phyloP scores from a whole-genome alignment of 2,329 filamentous ascomycete genomes.

The Sarocladium strictum region DNA sequence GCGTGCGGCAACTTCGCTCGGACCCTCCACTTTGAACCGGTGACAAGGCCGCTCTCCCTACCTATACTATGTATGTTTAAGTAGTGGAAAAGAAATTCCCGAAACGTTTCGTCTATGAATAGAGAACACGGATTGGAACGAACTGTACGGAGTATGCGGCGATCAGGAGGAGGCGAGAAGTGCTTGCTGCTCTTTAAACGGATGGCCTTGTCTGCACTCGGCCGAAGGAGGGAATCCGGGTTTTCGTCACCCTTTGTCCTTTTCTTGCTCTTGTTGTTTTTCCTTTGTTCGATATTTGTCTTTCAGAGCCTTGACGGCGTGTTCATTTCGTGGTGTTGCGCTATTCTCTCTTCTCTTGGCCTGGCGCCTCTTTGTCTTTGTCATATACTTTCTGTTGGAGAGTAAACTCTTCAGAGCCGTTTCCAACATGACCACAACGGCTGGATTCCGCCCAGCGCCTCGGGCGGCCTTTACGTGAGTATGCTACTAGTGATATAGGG shows the following conservation, averaged over 20 bases:
- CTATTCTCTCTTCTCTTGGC: neutral
- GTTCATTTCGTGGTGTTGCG: neutral
- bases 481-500: neutral
- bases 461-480: neutral
- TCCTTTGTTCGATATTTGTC: neutral
- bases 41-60: no score
- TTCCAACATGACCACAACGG: neutral
- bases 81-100: neutral
- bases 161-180: neutral
- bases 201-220: neutral
- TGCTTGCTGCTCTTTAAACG: neutral
- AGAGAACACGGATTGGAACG: no score
- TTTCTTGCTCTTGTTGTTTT: neutral
- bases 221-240: neutral
- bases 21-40: neutral
- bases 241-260: neutral
- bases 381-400: neutral
- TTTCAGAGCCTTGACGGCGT: constrained; percentile 1
- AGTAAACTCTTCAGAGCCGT: neutral
- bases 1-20: neutral
- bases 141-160: no score
- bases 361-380: constrained; percentile 3
- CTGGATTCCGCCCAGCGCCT: neutral
- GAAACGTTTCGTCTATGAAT: constrained; percentile 7
- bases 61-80: no score